These are phyloP conservation scores for Polychytrium aggregatum DNA, from an alignment of 192 early-diverging fungal species.

Conservation along the genomic window DNA sequence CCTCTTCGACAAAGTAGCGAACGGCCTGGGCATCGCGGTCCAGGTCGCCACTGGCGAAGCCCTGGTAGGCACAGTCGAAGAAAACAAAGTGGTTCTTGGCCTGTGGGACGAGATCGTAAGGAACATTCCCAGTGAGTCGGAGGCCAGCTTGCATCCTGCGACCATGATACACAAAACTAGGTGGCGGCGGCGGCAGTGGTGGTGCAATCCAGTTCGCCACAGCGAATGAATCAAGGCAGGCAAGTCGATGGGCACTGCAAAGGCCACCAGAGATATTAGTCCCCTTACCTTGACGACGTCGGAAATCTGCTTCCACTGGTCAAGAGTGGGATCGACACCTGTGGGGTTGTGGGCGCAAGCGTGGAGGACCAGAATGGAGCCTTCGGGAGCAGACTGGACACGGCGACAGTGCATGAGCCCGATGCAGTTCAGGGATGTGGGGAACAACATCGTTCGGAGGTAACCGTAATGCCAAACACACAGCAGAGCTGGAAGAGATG, in stretches of 20 bases:
- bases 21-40: conserved; percentile 87
- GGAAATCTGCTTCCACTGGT: conserved; percentile 90
- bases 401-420: no score
- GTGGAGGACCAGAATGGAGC: conserved; percentile 84
- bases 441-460: conserved; percentile 1
- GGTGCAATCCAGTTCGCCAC: no score
- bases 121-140: no score
- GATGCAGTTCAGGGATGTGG: no score
- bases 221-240: no score
- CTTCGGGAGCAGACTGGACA: conserved; percentile 49
- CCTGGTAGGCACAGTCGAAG: conserved; percentile 99
- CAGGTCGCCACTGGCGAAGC: conserved; percentile 88
- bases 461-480: not conserved
- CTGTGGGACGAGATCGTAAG: conserved; percentile 11
- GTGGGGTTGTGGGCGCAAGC: conserved; percentile 99
- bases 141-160: no score
- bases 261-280: no score
- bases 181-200: no score
- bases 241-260: no score
- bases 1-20: conserved; percentile 82
- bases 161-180: no score
- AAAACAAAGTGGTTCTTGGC: conserved; percentile 77
- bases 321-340: conserved; percentile 89
- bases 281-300: conserved; percentile 50
- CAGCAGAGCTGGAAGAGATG: not conserved